These are phyloP conservation scores for Seminavis robusta DNA, from an alignment of 108 stramenopile species.

Conservation along the genomic window DNA sequence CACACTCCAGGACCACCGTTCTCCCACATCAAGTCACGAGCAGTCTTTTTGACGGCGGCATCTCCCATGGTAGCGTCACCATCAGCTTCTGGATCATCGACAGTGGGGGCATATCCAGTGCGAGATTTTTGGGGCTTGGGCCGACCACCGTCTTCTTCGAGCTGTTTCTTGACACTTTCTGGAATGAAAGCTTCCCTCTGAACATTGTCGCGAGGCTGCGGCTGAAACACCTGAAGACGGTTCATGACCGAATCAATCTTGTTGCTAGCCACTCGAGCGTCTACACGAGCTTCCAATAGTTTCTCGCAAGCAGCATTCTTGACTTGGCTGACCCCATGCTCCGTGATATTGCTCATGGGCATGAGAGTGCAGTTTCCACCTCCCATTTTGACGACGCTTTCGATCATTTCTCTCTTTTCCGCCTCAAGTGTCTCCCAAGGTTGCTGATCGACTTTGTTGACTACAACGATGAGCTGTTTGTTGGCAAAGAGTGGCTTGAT, in stretches of 20 bases:
- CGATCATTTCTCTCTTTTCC: slow-evolving; percentile 70
- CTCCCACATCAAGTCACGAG: slow-evolving; percentile 95
- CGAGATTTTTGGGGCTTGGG: slow-evolving; percentile 49
- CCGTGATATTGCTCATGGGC: slow-evolving; percentile 92
- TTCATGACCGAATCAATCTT: slow-evolving; percentile 95
- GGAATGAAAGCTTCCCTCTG: slow-evolving; percentile 86
- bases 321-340: slow-evolving; percentile 91
- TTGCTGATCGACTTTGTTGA: slow-evolving; percentile 95
- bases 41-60: slow-evolving; percentile 68
- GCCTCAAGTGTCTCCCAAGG: slow-evolving; percentile 86
- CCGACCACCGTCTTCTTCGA: slow-evolving; percentile 34
- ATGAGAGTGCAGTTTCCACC: slow-evolving; percentile 79
- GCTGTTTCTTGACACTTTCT: slow-evolving; percentile 80
- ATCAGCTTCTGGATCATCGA: slow-evolving; percentile 42
- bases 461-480: slow-evolving; percentile 95
- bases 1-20: slow-evolving; percentile 98
- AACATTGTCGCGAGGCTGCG: slow-evolving; percentile 87
- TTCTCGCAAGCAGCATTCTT: slow-evolving; percentile 95
- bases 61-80: slow-evolving; percentile 29
- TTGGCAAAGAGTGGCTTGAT: slow-evolving; percentile 98
- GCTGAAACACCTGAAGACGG: slow-evolving; percentile 95
- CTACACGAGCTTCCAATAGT: slow-evolving; percentile 89
- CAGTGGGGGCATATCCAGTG: slow-evolving; percentile 70
- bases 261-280: slow-evolving; percentile 82
- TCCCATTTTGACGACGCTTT: slow-evolving; percentile 58